A percentile compares a stretch with the other conserved stretches of the same genome.
phyloP scores from a whole-genome alignment of 495 filamentous ascomycete genomes.

The Sphaerosporella brunnea region DNA sequence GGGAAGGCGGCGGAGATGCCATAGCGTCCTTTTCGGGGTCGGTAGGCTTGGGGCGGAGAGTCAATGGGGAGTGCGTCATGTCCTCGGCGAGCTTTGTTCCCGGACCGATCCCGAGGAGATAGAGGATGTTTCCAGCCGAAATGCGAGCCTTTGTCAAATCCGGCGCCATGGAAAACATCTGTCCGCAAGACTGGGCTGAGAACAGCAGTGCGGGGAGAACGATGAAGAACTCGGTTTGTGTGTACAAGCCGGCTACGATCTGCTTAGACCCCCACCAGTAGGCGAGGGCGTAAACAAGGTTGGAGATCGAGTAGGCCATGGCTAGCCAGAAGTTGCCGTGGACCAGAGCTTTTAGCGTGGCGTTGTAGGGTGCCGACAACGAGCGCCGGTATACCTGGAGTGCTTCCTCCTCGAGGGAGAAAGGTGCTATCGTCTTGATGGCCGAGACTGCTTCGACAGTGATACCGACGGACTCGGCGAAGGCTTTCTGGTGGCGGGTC shows the following conservation, averaged over 20 bases:
- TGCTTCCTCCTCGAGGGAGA: constrained; percentile 36
- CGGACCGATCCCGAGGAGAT: constrained; percentile 20
- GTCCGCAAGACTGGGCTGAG: constrained; percentile 44
- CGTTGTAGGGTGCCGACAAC: constrained; percentile 28
- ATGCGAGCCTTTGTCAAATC: constrained; percentile 40
- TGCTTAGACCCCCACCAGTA: constrained; percentile 50
- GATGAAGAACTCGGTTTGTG: constrained; percentile 46
- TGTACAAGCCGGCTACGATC: constrained; percentile 39
- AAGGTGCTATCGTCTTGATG: constrained; percentile 39
- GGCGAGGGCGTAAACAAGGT: constrained; percentile 42
- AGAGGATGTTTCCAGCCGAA: constrained; percentile 30
- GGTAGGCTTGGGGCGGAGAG: not conserved
- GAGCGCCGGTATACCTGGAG: constrained; percentile 32
- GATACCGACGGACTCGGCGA: constrained; percentile 36
- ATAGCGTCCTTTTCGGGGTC: constrained; percentile 19
- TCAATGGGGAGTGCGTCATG: not conserved
- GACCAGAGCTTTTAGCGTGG: constrained; percentile 27
- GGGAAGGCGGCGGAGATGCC: not conserved
- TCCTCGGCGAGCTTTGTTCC: constrained; percentile 15
- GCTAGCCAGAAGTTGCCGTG: constrained; percentile 30
- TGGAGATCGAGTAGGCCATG: constrained; percentile 30
- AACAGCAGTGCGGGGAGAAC: constrained; percentile 41
- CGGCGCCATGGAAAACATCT: constrained; percentile 47
- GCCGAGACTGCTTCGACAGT: constrained; percentile 40
- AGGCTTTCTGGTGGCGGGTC: constrained; percentile 41